Base-by-base conservation (phyloP, 306 rosid species). In the Corylus americana region DNA sequence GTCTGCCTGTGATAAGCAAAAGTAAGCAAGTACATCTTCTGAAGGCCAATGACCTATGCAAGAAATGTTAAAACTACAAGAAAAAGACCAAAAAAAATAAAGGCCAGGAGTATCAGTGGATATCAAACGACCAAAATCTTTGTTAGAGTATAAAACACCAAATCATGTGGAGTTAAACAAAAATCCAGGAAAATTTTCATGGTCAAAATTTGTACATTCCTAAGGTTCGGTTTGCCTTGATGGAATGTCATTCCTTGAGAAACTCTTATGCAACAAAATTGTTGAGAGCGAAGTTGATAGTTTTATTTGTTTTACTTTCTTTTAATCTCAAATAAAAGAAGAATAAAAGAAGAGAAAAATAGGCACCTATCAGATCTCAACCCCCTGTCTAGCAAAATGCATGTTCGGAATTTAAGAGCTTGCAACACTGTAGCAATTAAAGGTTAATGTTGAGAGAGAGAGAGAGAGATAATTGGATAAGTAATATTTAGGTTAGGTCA, bases 11-110 rank as follows among this genome's bases (percentile, higher is more conserved):
- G 87, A 86, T 86, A 89, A 82, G 84, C 97, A 91, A 86, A 89
- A 92, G 77, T 89, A 90, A 49, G 97, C 97, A 81, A 95, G 98
- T 77, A 90, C 94, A 75, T 92, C 97, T 90, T 95, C 98, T 71
- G 98, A 92, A 5, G 98, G 98, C 98, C 98, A 95, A 85, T 86
- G 91, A 89, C 98, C 98, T 94, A 88, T 55, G 83, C 55, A 87
- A 74, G 68, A 77, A 74, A 64, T 73, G 55, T 12, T 14, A 14
- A 59, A 55, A 69, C 44, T 10, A 77, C 71, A 50, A 77, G 54
- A 39, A 78, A 58, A 74, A 62, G 70, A 59, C 51, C 25, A 54
- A 61, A 16, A 25, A 71, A 71, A 45, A n/a, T n/a, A n/a, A 47
- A 14, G 27, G 39, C 29, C 14, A 2, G 18, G 50, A 3, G 9